Evolutionary conservation across 2,329 filamentous ascomycete species (phyloP).

Genomic region (Beauveria brongniartii): DNA sequence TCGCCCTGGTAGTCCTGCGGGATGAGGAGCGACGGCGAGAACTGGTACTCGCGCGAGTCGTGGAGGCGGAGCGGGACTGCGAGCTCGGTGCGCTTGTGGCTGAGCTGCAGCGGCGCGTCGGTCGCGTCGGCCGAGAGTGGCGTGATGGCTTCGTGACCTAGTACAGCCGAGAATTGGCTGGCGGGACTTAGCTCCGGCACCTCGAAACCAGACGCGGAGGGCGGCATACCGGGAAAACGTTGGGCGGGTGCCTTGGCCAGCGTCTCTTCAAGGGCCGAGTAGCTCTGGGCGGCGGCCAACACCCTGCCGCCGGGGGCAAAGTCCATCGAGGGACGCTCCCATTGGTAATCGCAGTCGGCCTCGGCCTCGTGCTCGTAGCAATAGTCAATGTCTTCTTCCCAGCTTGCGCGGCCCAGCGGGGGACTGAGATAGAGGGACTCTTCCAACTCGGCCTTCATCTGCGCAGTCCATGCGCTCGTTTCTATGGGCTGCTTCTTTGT

Average conservation of each 20-base stretch:
- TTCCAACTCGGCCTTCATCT: neutral
- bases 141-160: constrained; percentile 36
- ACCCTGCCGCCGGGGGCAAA: constrained; percentile 16
- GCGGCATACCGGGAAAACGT: constrained; percentile 22
- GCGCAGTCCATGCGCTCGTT: neutral
- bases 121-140: constrained; percentile 21
- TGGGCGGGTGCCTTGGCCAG: constrained; percentile 17
- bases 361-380: constrained; percentile 62
- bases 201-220: constrained; percentile 26
- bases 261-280: constrained; percentile 18
- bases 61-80: constrained; percentile 48
- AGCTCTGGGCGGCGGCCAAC: neutral
- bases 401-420: constrained; percentile 37
- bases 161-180: constrained; percentile 35
- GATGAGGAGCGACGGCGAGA: constrained; percentile 56
- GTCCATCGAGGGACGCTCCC: constrained; percentile 51
- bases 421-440: constrained; percentile 23
- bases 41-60: constrained; percentile 49
- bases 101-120: constrained; percentile 30
- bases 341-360: constrained; percentile 58
- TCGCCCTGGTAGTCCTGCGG: constrained; percentile 50
- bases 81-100: constrained; percentile 31
- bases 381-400: constrained; percentile 65
- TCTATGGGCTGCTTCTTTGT: constrained; percentile 10
- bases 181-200: constrained; percentile 42